These are phyloP conservation scores for Xylaria acuta DNA, from an alignment of 495 filamentous ascomycete species.

Conservation along the genomic window DNA sequence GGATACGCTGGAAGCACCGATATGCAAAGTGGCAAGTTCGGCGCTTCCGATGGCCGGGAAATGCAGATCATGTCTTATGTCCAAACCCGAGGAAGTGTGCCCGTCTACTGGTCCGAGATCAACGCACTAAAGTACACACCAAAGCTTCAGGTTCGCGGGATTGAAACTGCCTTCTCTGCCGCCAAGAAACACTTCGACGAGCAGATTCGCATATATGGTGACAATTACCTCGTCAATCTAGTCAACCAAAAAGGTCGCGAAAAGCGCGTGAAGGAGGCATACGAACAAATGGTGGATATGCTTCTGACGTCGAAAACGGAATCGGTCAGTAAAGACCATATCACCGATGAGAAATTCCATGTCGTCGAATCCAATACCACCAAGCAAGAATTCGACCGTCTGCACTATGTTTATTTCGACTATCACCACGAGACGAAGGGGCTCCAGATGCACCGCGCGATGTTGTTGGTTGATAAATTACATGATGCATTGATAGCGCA, in stretches of 20 bases:
- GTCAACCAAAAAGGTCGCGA: slow-evolving; percentile 96
- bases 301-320: slow-evolving; percentile 75
- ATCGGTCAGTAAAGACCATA: slow-evolving; percentile 58
- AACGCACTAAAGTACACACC: slow-evolving; percentile 90
- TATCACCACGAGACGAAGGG: slow-evolving; percentile 98
- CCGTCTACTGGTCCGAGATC: slow-evolving; percentile 93
- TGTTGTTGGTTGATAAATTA: slow-evolving; percentile 82
- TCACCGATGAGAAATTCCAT: slow-evolving; percentile 80
- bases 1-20: slow-evolving; percentile 80
- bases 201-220: slow-evolving; percentile 90
- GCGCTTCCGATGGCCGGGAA: slow-evolving; percentile 66
- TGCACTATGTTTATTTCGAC: slow-evolving; percentile 98
- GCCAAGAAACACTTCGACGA: slow-evolving; percentile 88
- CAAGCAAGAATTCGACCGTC: slow-evolving; percentile 71
- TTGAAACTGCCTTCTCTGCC: slow-evolving; percentile 80
- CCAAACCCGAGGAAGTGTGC: slow-evolving; percentile 93
- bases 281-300: slow-evolving; percentile 81
- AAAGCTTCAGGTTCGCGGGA: slow-evolving; percentile 81
- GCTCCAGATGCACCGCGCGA: slow-evolving; percentile 88
- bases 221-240: slow-evolving; percentile 95
- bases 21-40: slow-evolving; percentile 72
- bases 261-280: slow-evolving; percentile 83
- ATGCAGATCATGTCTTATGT: slow-evolving; percentile 91
- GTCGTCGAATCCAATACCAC: slow-evolving; percentile 67
- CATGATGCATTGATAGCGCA: slow-evolving; percentile 72